These are phyloP conservation scores for Arctostaphylos glauca DNA, from an alignment of 148 eudicot species.

Conservation along the genomic window DNA sequence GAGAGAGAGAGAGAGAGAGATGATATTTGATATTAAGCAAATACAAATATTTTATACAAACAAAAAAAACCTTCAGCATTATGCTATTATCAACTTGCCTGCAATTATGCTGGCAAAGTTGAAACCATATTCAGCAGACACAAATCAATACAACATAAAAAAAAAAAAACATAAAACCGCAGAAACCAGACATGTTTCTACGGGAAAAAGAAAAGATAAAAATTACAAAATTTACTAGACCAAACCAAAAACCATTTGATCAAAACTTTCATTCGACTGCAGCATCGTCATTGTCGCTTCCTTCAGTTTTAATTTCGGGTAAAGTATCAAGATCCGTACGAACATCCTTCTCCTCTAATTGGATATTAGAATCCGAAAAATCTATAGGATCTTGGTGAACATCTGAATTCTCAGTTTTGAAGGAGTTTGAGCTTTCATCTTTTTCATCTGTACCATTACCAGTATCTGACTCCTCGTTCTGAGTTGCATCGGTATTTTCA, in stretches of 20 bases:
- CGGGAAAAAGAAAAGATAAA: not conserved
- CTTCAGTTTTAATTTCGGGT: constrained; percentile 61
- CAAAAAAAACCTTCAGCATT: not conserved
- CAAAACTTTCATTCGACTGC: constrained; percentile 43
- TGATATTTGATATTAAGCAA: not conserved
- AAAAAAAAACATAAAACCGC: constrained; percentile 16
- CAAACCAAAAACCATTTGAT: not conserved
- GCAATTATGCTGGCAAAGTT: constrained; percentile 19
- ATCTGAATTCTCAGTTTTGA: constrained; percentile 31
- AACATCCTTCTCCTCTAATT: constrained; percentile 36
- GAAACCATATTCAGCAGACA: constrained; percentile 18
- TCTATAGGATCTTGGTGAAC: constrained; percentile 46
- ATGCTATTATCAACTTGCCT: not conserved
- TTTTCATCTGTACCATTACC: constrained; percentile 16
- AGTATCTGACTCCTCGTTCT: constrained; percentile 24
- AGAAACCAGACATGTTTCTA: constrained; percentile 8
- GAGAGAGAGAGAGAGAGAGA: not conserved
- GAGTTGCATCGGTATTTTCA: constrained; percentile 15
- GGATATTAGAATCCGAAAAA: constrained; percentile 36
- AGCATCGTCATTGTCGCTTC: constrained; percentile 43
- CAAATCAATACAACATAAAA: constrained; percentile 12
- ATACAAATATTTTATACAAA: not conserved
- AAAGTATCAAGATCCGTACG: constrained; percentile 51
- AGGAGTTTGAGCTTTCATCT: constrained; percentile 32
- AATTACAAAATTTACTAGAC: constrained; percentile 5